phyloP scores from a whole-genome alignment of 176 grass and related monocot species.

The Cocos nucifera region DNA sequence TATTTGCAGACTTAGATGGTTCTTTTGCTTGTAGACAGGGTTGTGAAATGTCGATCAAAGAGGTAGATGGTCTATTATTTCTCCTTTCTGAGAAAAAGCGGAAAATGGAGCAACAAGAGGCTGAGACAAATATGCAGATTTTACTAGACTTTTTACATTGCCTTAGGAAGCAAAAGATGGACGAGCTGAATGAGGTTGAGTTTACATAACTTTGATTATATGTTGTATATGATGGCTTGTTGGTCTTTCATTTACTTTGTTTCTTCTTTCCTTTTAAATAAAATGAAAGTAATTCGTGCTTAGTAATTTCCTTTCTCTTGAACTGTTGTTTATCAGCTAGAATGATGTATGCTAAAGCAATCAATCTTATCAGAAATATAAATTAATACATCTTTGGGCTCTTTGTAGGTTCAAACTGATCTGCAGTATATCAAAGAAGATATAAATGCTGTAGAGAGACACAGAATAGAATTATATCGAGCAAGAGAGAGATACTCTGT shows the following conservation, averaged over 20 bases:
- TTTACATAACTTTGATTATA: constrained; percentile 7
- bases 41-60: constrained; percentile 76
- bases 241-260: no score
- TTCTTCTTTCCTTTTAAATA: no score
- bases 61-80: constrained; percentile 69
- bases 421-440: constrained; percentile 99
- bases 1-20: constrained; percentile 1
- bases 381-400: background rate
- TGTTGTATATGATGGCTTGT: constrained; percentile 1
- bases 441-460: constrained; percentile 73
- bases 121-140: constrained; percentile 99
- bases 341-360: no score
- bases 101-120: constrained; percentile 96
- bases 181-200: constrained; percentile 91
- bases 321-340: no score
- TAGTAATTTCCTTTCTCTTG: no score
- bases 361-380: no score
- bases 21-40: constrained; percentile 42
- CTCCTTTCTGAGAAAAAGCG: constrained; percentile 86
- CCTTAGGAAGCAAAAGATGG: constrained; percentile 93
- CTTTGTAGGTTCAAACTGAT: constrained; percentile 84
- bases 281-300: no score
- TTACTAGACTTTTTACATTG: constrained; percentile 85
- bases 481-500: constrained; percentile 94
- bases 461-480: constrained; percentile 69